phyloP scores from a whole-genome alignment of 2,329 filamentous ascomycete species.

The Colletotrichum tamarilloi region DNA sequence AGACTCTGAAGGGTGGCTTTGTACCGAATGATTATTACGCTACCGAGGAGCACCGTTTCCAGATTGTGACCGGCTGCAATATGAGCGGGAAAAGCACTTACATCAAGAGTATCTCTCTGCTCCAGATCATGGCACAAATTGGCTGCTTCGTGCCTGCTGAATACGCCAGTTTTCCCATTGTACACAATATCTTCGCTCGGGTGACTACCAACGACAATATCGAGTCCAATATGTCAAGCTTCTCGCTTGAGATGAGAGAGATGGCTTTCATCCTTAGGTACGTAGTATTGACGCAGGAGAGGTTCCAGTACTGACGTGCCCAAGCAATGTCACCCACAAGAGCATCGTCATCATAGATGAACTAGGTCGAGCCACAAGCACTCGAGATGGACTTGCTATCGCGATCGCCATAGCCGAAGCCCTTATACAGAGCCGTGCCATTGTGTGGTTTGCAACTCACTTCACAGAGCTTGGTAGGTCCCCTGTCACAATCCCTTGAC shows the following conservation, averaged over 20 bases:
- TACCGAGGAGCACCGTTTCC: conserved; percentile 82
- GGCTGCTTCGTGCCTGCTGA: conserved; percentile 90
- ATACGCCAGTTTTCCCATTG: conserved; percentile 84
- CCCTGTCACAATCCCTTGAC: not conserved
- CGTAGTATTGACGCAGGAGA: not conserved
- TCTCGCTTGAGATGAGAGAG: conserved; percentile 94
- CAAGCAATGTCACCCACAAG: conserved; percentile 75
- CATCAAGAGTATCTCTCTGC: conserved; percentile 84
- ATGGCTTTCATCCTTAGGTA: conserved; percentile 88
- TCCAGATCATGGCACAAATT: conserved; percentile 93
- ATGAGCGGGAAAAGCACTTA: conserved; percentile 99
- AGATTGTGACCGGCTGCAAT: conserved; percentile 95
- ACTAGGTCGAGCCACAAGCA: conserved; percentile 90
- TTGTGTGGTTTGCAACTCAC: conserved; percentile 95
- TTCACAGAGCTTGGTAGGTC: conserved; percentile 78
- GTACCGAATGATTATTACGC: conserved; percentile 93
- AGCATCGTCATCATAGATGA: conserved; percentile 92
- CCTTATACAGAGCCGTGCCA: conserved; percentile 79
- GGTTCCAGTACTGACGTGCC: not conserved
- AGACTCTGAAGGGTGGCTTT: conserved; percentile 62
- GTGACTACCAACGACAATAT: conserved; percentile 89
- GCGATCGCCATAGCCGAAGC: conserved; percentile 91
- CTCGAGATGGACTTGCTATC: conserved; percentile 87
- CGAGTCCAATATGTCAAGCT: conserved; percentile 92
- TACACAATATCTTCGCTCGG: conserved; percentile 86